Conservation (phyloP, 2,329 filamentous ascomycete genomes). For the Xylariaceae sp. region DNA sequence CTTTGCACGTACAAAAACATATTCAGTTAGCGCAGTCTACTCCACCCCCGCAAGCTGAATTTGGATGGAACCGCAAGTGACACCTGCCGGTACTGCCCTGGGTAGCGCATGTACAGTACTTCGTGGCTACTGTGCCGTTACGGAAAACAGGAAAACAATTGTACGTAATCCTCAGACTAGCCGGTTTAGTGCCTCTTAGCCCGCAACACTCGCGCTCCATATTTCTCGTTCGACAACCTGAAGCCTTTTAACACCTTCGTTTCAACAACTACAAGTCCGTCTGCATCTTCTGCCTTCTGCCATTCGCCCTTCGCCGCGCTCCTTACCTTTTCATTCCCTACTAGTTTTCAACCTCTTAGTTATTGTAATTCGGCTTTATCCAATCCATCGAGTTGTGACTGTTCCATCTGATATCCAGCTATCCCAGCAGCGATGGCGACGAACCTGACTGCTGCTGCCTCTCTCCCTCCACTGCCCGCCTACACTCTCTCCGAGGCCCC, state of each 20-base stretch:
- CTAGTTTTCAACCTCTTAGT: constrained; percentile 16
- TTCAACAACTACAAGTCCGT: neutral
- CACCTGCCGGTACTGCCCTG: neutral
- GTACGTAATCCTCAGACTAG: neutral
- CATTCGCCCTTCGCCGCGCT: constrained; percentile 13
- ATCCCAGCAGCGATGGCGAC: constrained; percentile 34
- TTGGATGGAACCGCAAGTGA: neutral
- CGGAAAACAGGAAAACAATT: neutral
- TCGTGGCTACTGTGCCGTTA: neutral
- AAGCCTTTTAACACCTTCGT: neutral
- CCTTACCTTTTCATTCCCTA: constrained; percentile 18
- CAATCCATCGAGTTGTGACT: neutral
- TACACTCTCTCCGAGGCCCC: constrained; percentile 68
- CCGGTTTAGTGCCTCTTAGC: neutral
- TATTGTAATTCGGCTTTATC: constrained; percentile 20
- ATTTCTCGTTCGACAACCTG: constrained; percentile 5
- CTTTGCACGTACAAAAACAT: no score
- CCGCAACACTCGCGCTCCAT: constrained; percentile 14
- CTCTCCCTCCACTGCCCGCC: constrained; percentile 78
- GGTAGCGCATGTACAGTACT: neutral
- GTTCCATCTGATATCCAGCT: neutral
- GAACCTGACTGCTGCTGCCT: constrained; percentile 52
- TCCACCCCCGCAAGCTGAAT: neutral
- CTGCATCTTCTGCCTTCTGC: constrained; percentile 6
- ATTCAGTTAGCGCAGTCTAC: neutral